These are phyloP conservation scores for Ramaria sp. DNA, from an alignment of 768 basidiomycete genomes.

Conservation along the genomic window DNA sequence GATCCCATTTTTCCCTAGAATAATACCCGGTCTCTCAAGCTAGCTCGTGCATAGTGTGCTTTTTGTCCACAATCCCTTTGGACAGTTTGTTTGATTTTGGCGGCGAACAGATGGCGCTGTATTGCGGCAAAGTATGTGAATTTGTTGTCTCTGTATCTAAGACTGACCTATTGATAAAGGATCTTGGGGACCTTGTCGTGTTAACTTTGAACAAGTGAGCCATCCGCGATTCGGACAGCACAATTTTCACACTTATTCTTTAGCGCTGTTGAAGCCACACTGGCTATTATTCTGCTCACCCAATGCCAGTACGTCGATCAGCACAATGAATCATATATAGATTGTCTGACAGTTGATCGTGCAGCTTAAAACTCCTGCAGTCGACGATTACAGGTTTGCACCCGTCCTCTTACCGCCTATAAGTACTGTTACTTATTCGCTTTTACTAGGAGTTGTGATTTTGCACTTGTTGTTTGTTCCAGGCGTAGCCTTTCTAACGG, in stretches of 20 bases:
- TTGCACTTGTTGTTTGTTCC: conserved; percentile 64
- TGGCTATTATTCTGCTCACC: conserved; percentile 57
- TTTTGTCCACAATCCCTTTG: conserved; percentile 55
- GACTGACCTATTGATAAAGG: conserved; percentile 2
- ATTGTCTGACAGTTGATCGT: neutral
- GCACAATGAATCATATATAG: neutral
- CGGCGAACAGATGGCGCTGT: conserved; percentile 43
- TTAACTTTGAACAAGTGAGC: conserved; percentile 57
- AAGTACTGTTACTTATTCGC: neutral
- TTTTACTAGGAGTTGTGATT: conserved; percentile 47
- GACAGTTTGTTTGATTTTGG: conserved; percentile 59
- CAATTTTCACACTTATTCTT: neutral
- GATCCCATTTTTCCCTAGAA: conserved; percentile 14
- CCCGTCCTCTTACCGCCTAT: neutral
- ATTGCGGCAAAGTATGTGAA: conserved; percentile 29
- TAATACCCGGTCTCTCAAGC: neutral
- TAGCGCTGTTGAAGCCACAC: conserved; percentile 60
- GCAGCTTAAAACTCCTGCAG: conserved; percentile 51
- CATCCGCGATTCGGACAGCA: neutral
- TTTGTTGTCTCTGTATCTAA: neutral
- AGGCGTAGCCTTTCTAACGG: conserved; percentile 58
- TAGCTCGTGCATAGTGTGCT: conserved; percentile 34
- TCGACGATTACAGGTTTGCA: conserved; percentile 47
- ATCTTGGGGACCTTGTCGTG: conserved; percentile 56
- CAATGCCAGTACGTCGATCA: conserved; percentile 52